Evolutionary conservation across 108 stramenopile genomes (phyloP), one percentile per base, ranked within the genome.

Genomic region (Craspedostauros australis): DNA sequence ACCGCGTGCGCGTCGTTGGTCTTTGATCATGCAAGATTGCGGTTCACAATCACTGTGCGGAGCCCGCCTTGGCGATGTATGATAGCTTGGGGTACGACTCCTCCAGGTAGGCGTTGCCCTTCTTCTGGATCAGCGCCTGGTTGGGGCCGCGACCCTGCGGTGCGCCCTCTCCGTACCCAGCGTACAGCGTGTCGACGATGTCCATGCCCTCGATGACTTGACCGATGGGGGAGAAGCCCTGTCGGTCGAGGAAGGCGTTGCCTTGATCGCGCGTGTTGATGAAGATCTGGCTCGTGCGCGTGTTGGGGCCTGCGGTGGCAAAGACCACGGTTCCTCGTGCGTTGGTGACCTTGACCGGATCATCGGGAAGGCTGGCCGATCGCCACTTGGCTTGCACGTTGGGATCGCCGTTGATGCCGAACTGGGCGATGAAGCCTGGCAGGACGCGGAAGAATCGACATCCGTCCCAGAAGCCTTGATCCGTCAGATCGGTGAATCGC

Each of bases 171-270:
- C 93, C 93, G 60, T 96, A 96, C 6, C 85, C 95, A 12, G 77
- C 48, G 62, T 88, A 95, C 16, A 95, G 68, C 43, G 61, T 30
- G 36, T 94, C 90, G 0, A 92, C 88, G 6, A 92, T 62, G 31
- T 96, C 88, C 91, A 95, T 91, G 3, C 93, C 93, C 46, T 79
- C 73, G n/a, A 92, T 77, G 18, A 96, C 82, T 46, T 86, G 62
- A 24, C 86, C 96, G 43, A 96, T 75, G 14, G 96, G 96, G 24
- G 85, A 62, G 66, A 96, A 96, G 20, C 96, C 96, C 50, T 87
- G 88, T 58, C 77, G 82, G 76, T 97, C 94, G 47, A 96, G 67
- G 46, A 92, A 94, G 23, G 54, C 65, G 66, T 94, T 97, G 56
- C 65, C 70, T 8, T 66, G 22, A 8, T 60, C 34, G 19, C 60